A percentile compares a stretch with the other conserved stretches of the same genome.
These are phyloP conservation scores for Coffea eugenioides DNA, from an alignment of 257 asterid species.

Conservation along the genomic window DNA sequence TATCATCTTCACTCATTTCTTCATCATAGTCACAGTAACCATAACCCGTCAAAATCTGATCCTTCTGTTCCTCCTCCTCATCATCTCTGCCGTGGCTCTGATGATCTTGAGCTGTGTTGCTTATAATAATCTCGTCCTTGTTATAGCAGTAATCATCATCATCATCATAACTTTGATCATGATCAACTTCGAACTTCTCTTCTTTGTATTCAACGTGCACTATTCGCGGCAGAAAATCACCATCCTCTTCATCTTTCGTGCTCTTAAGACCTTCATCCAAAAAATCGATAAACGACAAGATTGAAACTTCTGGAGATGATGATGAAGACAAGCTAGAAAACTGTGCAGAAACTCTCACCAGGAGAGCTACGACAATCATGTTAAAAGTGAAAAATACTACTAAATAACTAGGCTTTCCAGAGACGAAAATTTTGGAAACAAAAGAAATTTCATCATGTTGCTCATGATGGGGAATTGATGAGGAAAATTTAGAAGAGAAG, in stretches of 20 bases:
- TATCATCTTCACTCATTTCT: neutral
- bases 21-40: neutral
- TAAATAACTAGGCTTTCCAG: constrained; percentile 9
- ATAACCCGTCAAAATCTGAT: neutral
- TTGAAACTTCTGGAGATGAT: neutral
- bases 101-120: neutral
- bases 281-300: neutral
- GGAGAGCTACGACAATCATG: constrained; percentile 7
- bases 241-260: neutral
- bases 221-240: neutral
- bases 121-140: neutral
- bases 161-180: neutral
- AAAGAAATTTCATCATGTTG: neutral
- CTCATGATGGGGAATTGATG: neutral
- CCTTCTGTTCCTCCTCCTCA: neutral
- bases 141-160: neutral
- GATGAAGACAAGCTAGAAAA: neutral
- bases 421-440: neutral
- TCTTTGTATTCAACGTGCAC: constrained; percentile 8
- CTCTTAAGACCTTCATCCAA: neutral
- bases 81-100: neutral
- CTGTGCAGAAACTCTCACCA: neutral
- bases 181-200: neutral
- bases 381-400: constrained; percentile 8
- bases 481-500: constrained; percentile 4